Evolutionary conservation across 441 rosid genomes (phyloP), one percentile per base, ranked within the genome.

Genomic region (Jatropha multifida): DNA sequence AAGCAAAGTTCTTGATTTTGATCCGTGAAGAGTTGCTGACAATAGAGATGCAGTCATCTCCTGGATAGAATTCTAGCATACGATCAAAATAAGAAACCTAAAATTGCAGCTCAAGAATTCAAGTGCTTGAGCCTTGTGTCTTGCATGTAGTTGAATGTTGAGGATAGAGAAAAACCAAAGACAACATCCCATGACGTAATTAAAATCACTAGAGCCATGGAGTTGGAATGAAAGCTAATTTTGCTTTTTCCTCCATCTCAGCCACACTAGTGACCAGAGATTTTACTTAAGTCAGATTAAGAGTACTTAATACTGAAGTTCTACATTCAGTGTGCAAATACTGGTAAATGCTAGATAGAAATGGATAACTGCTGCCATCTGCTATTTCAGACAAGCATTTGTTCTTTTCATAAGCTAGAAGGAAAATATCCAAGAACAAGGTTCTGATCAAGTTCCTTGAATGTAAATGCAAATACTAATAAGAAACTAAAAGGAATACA

Each of bases 11-110:
- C 68, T 76, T 87, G 80, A 95, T 81, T 51, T 68, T 82, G 81
- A 95, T 89, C 81, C 78, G 76, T 27, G 99, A 88, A 49, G 99
- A 90, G 79, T 93, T 88, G 78, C 83, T 79, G 2, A 92, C 97
- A 38, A 95, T 89, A 26, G 99, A 95, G 79, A 95, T 81, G 80
- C 99, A 93, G 69, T 95, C 99, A 83, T 95, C 99, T 74, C 99
- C 99, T 95, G 82, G 74, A 77, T 75, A 85, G 56, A 80, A 61
- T 79, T 74, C 51, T 7, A 82, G 65, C 67, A 46, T 54, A 49
- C 26, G 72, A 81, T 52, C 75, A 74, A 55, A 7, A 23, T 12
- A 59, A n/a, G 38, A 69, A 71, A 69, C 65, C 41, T 10, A 20
- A 60, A 76, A 27, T 9, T 32, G 64, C 27, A 64, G 14, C 7